Conservation (phyloP, 345 rosid species). For the Citrus hindsii region DNA sequence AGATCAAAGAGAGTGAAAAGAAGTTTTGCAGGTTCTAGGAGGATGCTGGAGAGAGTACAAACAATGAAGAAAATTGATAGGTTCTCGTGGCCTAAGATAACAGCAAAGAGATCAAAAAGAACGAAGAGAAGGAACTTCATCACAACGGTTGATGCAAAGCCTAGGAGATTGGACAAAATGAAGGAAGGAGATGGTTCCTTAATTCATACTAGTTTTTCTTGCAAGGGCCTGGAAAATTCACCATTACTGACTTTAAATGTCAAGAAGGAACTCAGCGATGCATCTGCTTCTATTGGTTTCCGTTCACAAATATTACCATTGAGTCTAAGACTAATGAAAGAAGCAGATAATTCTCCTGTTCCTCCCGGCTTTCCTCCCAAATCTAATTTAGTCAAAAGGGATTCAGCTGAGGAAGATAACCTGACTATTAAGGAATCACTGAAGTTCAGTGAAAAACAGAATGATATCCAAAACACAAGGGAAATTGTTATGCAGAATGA, state of each 20-base stretch:
- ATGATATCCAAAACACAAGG: not conserved
- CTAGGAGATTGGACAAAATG: not conserved
- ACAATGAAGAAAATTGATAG: not conserved
- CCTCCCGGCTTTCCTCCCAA: conserved; percentile 20
- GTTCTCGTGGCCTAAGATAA: not conserved
- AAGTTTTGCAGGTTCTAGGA: not conserved
- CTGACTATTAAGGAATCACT: not conserved
- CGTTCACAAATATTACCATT: not conserved
- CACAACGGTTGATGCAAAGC: not conserved
- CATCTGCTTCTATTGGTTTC: not conserved
- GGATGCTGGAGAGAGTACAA: not conserved
- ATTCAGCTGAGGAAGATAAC: not conserved
- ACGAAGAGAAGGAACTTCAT: not conserved
- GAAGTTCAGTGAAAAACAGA: not conserved
- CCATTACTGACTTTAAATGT: not conserved
- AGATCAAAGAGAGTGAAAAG: not conserved
- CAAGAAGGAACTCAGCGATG: not conserved
- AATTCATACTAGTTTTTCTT: too few relatives aligned
- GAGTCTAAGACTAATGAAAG: not conserved
- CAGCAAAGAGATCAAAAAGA: not conserved
- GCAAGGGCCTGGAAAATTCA: not conserved
- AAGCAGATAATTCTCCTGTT: conserved; percentile 1
- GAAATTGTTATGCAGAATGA: not conserved
- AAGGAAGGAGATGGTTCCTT: not conserved
- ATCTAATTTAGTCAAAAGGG: not conserved